phyloP scores from a whole-genome alignment of 768 basidiomycete species.

The Leccinum subgranulosum region DNA sequence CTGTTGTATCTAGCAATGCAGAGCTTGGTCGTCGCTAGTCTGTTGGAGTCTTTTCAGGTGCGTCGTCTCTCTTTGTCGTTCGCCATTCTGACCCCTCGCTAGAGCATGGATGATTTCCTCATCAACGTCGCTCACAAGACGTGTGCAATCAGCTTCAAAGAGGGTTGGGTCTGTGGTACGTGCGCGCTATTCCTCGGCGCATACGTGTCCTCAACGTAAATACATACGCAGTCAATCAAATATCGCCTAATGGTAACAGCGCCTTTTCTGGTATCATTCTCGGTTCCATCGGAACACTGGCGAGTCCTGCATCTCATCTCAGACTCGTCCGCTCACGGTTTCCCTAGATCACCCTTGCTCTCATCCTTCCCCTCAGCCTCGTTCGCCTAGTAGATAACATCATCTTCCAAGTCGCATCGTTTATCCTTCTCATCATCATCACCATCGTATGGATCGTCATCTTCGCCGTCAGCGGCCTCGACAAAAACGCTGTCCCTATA shows the following conservation, averaged over 20 bases:
- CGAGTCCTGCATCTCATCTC: background rate
- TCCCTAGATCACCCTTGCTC: conserved; percentile 14
- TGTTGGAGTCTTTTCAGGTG: conserved; percentile 26
- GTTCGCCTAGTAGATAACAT: conserved; percentile 24
- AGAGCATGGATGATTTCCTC: conserved; percentile 24
- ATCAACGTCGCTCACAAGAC: conserved; percentile 24
- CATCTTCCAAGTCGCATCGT: conserved; percentile 23
- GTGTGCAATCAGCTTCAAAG: conserved; percentile 21
- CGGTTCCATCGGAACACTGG: conserved; percentile 22
- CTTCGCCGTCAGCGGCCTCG: conserved; percentile 12
- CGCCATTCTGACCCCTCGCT: background rate
- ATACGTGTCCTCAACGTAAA: background rate
- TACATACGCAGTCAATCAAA: conserved; percentile 7
- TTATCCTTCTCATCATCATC: conserved; percentile 19
- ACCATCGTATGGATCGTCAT: conserved; percentile 19
- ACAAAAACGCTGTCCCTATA: conserved; percentile 6
- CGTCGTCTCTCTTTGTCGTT: background rate
- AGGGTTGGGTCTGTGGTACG: conserved; percentile 23
- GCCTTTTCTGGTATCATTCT: conserved; percentile 23
- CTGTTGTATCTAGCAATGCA: conserved; percentile 22
- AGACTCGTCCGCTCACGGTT: background rate
- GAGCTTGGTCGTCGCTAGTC: conserved; percentile 21
- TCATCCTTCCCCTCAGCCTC: conserved; percentile 23
- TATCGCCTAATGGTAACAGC: conserved; percentile 5
- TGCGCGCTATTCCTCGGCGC: background rate